phyloP scores from a whole-genome alignment of 768 basidiomycete species.

The Lactarius psammicola region DNA sequence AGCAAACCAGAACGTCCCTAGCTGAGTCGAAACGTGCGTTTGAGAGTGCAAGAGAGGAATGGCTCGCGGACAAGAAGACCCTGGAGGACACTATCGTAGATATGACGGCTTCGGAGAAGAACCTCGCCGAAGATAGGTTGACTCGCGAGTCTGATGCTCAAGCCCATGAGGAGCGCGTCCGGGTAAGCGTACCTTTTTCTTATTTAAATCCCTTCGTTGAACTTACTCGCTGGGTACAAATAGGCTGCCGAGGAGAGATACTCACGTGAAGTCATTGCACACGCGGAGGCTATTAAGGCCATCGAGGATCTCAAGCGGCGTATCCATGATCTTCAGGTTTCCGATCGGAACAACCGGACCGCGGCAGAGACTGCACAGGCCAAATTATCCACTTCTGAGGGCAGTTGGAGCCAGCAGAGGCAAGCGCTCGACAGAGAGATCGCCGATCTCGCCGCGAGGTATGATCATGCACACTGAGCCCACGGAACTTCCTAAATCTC shows the following conservation, averaged over 20 bases:
- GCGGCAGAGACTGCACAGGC: constrained; percentile 72
- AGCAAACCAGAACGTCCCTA: constrained; percentile 47
- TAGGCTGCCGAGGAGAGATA: constrained; percentile 75
- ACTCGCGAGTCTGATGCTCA: constrained; percentile 66
- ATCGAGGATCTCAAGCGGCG: constrained; percentile 65
- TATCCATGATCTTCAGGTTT: constrained; percentile 49
- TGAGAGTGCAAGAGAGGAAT: constrained; percentile 66
- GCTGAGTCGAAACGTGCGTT: constrained; percentile 61
- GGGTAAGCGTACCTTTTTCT: constrained; percentile 42
- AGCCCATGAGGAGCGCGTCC: constrained; percentile 64
- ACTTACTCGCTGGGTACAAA: constrained; percentile 34
- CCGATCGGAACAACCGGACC: constrained; percentile 56
- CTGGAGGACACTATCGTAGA: constrained; percentile 83
- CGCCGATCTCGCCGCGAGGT: constrained; percentile 69
- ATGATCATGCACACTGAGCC: constrained; percentile 24
- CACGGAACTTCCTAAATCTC: not conserved
- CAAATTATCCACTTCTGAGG: constrained; percentile 67
- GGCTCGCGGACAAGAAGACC: constrained; percentile 75
- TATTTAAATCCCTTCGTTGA: not conserved
- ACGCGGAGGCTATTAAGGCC: constrained; percentile 80
- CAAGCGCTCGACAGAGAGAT: constrained; percentile 77
- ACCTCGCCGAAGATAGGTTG: constrained; percentile 59
- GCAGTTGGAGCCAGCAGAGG: constrained; percentile 79
- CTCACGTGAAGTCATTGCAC: constrained; percentile 74
- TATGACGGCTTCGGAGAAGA: constrained; percentile 70